Percentiles rank a stretch among this genome's conserved stretches.
Conservation (phyloP, 1,284 basidiomycete species). For the Stygiomarasmius scandens region DNA sequence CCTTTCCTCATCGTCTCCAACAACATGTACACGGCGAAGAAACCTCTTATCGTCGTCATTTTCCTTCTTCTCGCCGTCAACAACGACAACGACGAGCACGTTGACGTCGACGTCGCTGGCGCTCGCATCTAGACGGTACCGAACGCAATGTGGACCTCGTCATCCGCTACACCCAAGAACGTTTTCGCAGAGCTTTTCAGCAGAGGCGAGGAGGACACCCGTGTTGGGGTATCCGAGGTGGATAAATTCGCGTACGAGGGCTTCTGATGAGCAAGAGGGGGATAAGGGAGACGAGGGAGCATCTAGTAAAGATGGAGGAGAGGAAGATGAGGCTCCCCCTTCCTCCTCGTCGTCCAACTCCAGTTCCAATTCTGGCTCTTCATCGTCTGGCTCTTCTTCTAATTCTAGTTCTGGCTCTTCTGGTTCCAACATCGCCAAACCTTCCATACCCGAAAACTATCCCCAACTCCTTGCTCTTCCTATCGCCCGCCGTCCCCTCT, state of each 20-base stretch:
- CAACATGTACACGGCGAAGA: too few relatives aligned
- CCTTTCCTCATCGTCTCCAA: too few relatives aligned
- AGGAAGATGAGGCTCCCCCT: constrained; percentile 9
- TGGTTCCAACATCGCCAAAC: constrained; percentile 68
- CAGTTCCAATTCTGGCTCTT: constrained; percentile 1
- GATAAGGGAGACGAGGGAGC: constrained; percentile 4
- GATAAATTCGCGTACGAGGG: constrained; percentile 25
- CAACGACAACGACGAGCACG: too few relatives aligned
- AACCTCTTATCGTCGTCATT: too few relatives aligned
- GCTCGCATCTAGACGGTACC: background rate
- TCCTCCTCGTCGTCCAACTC: constrained; percentile 11
- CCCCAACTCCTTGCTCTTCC: constrained; percentile 95
- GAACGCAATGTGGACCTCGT: background rate
- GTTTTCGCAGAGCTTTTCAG: background rate
- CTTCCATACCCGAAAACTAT: constrained; percentile 85
- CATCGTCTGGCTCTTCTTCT: constrained; percentile 20
- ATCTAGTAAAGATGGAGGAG: constrained; percentile 1
- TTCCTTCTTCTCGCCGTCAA: too few relatives aligned
- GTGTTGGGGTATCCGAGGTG: constrained; percentile 29
- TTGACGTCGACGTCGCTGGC: background rate
- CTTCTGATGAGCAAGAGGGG: constrained; percentile 4
- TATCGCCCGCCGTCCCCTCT: constrained; percentile 93
- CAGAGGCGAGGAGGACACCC: constrained; percentile 21
- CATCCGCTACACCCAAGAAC: background rate
- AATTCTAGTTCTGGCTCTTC: constrained; percentile 37